Conservation (phyloP, 495 filamentous ascomycete genomes). For the Tricharina praecox region DNA sequence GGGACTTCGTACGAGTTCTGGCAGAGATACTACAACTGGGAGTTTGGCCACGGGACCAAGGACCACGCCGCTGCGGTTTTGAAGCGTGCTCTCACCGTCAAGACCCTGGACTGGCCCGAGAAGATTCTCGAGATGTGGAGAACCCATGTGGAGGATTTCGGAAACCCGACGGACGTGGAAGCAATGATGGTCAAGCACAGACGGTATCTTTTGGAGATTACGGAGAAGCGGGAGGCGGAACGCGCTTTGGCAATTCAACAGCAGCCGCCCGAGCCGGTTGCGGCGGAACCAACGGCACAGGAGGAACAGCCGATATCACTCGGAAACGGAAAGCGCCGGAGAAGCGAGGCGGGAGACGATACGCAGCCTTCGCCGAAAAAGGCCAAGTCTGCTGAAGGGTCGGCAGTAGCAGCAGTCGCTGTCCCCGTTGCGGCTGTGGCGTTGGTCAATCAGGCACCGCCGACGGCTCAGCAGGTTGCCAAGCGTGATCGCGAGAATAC, state of each 20-base stretch:
- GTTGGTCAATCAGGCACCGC: conserved; percentile 18
- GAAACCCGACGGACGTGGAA: conserved; percentile 28
- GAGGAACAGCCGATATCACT: conserved; percentile 4
- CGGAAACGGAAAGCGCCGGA: conserved; percentile 19
- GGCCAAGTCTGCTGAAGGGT: conserved; percentile 20
- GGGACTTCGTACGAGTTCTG: conserved; percentile 79
- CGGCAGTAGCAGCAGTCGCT: conserved; percentile 14
- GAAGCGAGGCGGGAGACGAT: conserved; percentile 18
- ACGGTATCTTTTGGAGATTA: conserved; percentile 12
- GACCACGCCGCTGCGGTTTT: conserved; percentile 37
- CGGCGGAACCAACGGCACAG: conserved; percentile 5
- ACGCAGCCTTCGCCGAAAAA: conserved; percentile 18
- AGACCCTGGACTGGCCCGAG: conserved; percentile 76
- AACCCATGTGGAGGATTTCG: conserved; percentile 45
- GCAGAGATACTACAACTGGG: conserved; percentile 80
- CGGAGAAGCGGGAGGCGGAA: conserved; percentile 17
- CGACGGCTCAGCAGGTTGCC: conserved; percentile 29
- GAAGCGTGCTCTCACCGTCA: conserved; percentile 44
- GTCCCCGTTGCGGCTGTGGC: neutral
- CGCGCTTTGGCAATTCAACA: conserved; percentile 2
- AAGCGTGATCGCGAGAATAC: conserved; percentile 82
- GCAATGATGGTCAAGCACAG: conserved; percentile 19
- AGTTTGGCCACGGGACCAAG: conserved; percentile 35
- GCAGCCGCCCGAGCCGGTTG: conserved; percentile 9
- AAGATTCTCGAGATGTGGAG: conserved; percentile 68